Conservation (phyloP, 768 basidiomycete species). For the Boletus rufocinnamomeus region DNA sequence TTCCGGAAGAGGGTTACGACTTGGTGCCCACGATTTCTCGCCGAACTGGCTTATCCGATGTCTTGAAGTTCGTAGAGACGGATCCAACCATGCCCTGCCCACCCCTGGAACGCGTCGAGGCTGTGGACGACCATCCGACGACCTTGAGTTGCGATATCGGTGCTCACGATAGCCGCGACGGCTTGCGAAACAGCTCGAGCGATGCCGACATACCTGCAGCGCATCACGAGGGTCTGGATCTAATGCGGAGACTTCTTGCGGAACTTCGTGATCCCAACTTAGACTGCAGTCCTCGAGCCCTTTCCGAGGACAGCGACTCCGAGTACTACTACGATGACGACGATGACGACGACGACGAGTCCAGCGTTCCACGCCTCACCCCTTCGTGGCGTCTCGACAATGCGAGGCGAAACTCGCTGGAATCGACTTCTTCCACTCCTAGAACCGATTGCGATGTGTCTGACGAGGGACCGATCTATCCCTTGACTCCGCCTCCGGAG, state of each 20-base stretch:
- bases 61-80: background rate
- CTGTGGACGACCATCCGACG: background rate
- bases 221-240: background rate
- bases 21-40: background rate
- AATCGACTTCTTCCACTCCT: background rate
- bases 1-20: background rate
- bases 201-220: background rate
- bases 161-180: background rate
- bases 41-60: background rate
- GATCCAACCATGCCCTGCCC: background rate
- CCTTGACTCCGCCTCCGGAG: constrained; percentile 6
- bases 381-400: background rate
- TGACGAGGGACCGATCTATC: constrained; percentile 5
- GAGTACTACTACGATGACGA: background rate
- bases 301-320: constrained; percentile 12
- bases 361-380: background rate
- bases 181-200: background rate
- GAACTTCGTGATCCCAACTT: constrained; percentile 18
- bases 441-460: constrained; percentile 4
- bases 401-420: background rate
- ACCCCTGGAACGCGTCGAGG: background rate
- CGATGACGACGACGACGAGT: background rate
- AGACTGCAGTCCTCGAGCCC: constrained; percentile 3
- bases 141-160: background rate
- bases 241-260: constrained; percentile 19